Base-by-base conservation (phyloP, 148 eudicot species). In the Rhododendron simsii region DNA sequence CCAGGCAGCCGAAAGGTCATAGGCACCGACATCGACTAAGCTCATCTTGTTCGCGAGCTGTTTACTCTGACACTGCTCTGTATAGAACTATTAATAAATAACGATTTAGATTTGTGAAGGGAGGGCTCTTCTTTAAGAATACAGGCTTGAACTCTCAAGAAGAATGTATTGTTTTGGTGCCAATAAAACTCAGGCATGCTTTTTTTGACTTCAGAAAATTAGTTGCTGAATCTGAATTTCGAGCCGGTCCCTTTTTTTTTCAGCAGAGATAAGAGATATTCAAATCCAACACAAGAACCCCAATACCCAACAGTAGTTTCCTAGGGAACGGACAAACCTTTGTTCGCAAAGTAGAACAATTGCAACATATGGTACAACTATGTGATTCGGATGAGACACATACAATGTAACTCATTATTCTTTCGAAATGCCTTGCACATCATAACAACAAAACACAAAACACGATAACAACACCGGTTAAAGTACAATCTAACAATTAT, bases 81-180 rank as follows among this genome's bases (percentile, higher is more conserved):
- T 89, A 91, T 51, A 90, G 63, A 84, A 90, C 85, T 57, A 80
- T 91, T 3, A 86, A 65, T 44, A 75, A 86, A 65, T 44, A 75
- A 83, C 51, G 92, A 83, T 45, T 59, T 79, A 0, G 61, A 86
- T 33, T 51, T 13, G 3, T 11, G 55, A 51, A 51, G 55, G 10
- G 55, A 51, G 55, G 55, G 55, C 4, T 13, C 55, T 51, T 51
- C 55, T 11, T 11, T 51, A 11, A 51, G 15, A 13, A 13, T 51
- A 13, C 55, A 48, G 51, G 51, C 13, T 10, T 48, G 51, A 48
- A 48, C 51, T 48, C 51, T 48, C 51, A 48, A 48, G 51, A 48
- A 48, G 51, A 48, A 48, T 48, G 51, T 48, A 48, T 48, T 48
- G 13, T 48, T 48, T 48, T 48, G 51, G 51, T 48, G 13, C 51